Conservation (phyloP, 2,329 filamentous ascomycete species). For the Pseudogymnoascus sp. region DNA sequence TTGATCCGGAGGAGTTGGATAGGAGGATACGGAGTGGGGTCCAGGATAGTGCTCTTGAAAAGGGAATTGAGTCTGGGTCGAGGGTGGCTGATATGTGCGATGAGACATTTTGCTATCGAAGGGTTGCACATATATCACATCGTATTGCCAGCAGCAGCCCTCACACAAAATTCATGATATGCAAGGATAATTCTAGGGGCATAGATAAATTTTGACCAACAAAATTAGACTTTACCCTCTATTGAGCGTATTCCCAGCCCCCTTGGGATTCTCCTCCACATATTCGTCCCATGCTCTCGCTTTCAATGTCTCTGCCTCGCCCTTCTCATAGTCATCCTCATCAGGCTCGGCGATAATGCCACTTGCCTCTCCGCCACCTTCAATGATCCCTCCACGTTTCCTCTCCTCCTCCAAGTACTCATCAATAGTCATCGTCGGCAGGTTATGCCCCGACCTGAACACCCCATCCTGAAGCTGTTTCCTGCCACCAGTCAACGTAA, state of each 20-base stretch:
- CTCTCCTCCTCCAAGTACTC: slow-evolving; percentile 93
- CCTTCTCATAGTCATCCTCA: slow-evolving; percentile 83
- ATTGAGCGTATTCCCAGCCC: slow-evolving; percentile 75
- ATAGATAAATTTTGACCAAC: not conserved
- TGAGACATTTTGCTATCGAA: not conserved
- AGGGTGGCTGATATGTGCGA: not conserved
- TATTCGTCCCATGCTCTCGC: slow-evolving; percentile 94
- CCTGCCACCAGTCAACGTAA: slow-evolving; percentile 73
- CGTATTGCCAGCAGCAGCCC: not conserved
- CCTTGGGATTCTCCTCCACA: slow-evolving; percentile 78
- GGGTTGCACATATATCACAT: not conserved
- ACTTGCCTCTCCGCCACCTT: slow-evolving; percentile 76
- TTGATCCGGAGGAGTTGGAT: slow-evolving; percentile 37
- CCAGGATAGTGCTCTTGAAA: slow-evolving; percentile 13
- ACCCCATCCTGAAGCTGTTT: slow-evolving; percentile 71
- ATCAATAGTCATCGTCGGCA: slow-evolving; percentile 96
- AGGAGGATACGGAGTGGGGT: slow-evolving; percentile 22
- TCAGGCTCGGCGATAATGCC: slow-evolving; percentile 63
- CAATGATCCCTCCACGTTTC: slow-evolving; percentile 75
- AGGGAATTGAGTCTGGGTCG: not conserved
- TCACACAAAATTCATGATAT: not conserved
- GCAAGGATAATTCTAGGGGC: not conserved
- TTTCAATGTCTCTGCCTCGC: slow-evolving; percentile 86
- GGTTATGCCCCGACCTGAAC: slow-evolving; percentile 82
- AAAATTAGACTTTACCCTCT: slow-evolving; percentile 45